A percentile compares a stretch with the other conserved stretches of the same genome.
Conservation (phyloP, 2,329 filamentous ascomycete species). For the Cladophialophora carrionii region DNA sequence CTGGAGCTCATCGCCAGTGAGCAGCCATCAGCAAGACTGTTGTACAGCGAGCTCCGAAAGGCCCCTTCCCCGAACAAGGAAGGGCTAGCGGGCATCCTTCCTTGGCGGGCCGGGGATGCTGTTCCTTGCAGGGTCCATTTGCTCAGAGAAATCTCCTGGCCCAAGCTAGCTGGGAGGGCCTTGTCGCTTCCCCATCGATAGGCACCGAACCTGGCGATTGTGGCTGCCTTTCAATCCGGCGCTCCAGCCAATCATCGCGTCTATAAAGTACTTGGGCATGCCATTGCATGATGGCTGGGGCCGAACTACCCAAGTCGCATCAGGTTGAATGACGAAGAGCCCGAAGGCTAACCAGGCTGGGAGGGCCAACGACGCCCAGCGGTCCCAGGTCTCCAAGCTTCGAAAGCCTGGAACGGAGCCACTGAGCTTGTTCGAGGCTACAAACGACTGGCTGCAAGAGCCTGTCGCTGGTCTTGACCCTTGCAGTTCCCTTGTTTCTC, state of each 20-base stretch:
- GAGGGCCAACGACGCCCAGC: constrained; percentile 8
- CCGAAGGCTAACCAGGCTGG: neutral
- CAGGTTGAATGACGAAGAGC: constrained; percentile 3
- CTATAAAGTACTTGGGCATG: neutral
- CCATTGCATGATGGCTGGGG: neutral
- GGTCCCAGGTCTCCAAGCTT: constrained; percentile 5
- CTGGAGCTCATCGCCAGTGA: constrained; percentile 2
- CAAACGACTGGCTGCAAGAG: constrained; percentile 12
- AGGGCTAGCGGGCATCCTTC: neutral
- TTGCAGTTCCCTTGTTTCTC: constrained; percentile 7
- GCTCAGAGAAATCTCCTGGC: constrained; percentile 6
- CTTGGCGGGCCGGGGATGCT: neutral
- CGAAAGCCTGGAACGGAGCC: constrained; percentile 15
- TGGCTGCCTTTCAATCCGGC: constrained; percentile 7
- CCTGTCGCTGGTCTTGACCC: constrained; percentile 4
- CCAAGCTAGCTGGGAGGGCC: constrained; percentile 5
- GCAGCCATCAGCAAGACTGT: constrained; percentile 7
- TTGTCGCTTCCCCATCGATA: constrained; percentile 13
- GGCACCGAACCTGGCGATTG: constrained; percentile 7
- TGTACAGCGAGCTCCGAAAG: neutral
- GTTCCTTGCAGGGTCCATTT: neutral
- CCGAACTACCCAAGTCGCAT: constrained; percentile 1
- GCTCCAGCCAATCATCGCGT: constrained; percentile 14
- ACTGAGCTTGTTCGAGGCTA: constrained; percentile 14
- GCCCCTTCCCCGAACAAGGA: neutral